A percentile compares a stretch with the other conserved stretches of the same genome.
phyloP scores from a whole-genome alignment of 129 eudicot species.

The Silybum marianum region DNA sequence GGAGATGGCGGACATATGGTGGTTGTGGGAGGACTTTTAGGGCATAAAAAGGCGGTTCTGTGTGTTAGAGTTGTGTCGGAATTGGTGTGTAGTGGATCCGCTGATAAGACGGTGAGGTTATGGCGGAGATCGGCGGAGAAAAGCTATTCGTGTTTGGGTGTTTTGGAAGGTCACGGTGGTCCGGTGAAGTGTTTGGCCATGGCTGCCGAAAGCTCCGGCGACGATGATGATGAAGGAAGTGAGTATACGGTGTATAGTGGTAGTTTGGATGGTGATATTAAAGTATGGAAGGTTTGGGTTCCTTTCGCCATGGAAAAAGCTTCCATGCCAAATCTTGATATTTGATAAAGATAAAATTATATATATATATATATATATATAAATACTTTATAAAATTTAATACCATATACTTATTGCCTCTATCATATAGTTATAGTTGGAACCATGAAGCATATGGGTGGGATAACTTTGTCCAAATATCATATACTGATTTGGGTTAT shows the following conservation, averaged over 20 bases:
- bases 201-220: slow-evolving; percentile 35
- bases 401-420: no score
- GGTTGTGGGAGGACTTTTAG: slow-evolving; percentile 73
- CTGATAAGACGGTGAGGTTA: slow-evolving; percentile 79
- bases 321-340: neutral
- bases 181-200: slow-evolving; percentile 83
- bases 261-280: slow-evolving; percentile 38
- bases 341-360: neutral
- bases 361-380: no score
- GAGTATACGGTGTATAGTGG: slow-evolving; percentile 37
- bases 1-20: slow-evolving; percentile 39
- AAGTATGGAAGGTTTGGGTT: slow-evolving; percentile 40
- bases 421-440: no score
- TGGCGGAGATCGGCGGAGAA: slow-evolving; percentile 62
- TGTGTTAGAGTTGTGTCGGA: slow-evolving; percentile 65
- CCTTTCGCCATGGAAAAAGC: slow-evolving; percentile 16
- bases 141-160: slow-evolving; percentile 65
- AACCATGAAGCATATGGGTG: no score
- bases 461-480: no score
- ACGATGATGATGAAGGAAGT: slow-evolving; percentile 15
- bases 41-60: slow-evolving; percentile 74
- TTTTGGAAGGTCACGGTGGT: slow-evolving; percentile 75
- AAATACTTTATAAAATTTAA: no score
- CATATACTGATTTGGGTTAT: no score
- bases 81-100: slow-evolving; percentile 82